Base-by-base conservation (phyloP, 257 asterid genomes). In the Plantago ovata region DNA sequence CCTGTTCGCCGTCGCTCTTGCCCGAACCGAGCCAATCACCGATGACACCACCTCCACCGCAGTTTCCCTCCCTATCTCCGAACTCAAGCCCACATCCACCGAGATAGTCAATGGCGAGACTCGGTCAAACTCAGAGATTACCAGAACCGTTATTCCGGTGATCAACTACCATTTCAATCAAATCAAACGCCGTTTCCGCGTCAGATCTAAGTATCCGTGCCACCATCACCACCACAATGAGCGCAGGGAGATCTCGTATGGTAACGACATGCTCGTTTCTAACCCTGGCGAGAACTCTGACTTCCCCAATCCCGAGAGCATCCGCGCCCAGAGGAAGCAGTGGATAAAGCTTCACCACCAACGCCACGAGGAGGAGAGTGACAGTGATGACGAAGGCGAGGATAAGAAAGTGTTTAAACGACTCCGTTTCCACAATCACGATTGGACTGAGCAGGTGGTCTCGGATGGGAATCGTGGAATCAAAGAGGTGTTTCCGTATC, bases 241-340 rank as follows among this genome's bases (percentile, higher is more conserved):
- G 14, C 56, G 20, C 19, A 13, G 11, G 3, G 20, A 50, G 14
- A 39, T 79, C 49, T 69, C 81, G 61, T 72, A 63, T 62, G 82
- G 80, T 1, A 65, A 77, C 57, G 89, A 78, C 53, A 71, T 76
- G 82, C 43, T 76, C 50, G 32, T 69, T 9, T 16, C 82, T n/a
- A n/a, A n/a, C n/a, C n/a, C n/a, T n/a, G n/a, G n/a, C n/a, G n/a
- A n/a, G n/a, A n/a, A n/a, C n/a, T n/a, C n/a, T n/a, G n/a, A n/a
- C n/a, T n/a, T n/a, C n/a, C n/a, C n/a, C n/a, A n/a, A n/a, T n/a
- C n/a, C n/a, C n/a, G 42, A 58, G 55, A 24, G 83, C 79, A n/a
- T 69, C 72, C 57, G 72, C 62, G 42, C 23, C 67, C 66, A 54
- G 68, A 65, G 86, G 36, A 61, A 44, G 69, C 58, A 49, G 44